Evolutionary conservation across 345 rosid genomes (phyloP), one percentile per base, ranked within the genome.

Genomic region (Rubroshorea leprosula): DNA sequence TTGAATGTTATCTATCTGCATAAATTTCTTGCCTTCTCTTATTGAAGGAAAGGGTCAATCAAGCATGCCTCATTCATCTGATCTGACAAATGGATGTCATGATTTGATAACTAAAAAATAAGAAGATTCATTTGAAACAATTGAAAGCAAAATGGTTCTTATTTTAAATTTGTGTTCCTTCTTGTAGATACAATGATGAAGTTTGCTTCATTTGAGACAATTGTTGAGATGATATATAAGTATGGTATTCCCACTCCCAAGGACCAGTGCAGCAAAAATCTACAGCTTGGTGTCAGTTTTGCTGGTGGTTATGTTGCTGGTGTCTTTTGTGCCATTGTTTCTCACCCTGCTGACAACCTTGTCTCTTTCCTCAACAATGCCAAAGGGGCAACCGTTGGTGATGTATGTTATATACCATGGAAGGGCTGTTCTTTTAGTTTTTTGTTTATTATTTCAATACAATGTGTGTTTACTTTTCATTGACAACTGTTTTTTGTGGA

Each of bases 301-400:
- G 96, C 94, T 3, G 96, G 94, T 50, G 96, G 97, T 47, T 90
- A 90, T 41, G 63, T 82, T 49, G 97, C 97, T 49, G 96, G 97
- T 59, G 86, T 90, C n/a, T 73, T 90, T 57, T 90, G 97, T 65
- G 89, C 97, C 11, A 29, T 83, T 20, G 90, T 90, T 39, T 90
- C 96, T 19, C 96, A 90, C 47, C 97, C 96, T 20, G 97, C 97
- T 0, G 97, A 90, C 63, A 87, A 87, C 72, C 82, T 90, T 0
- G 96, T 90, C 61, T 87, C 94, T 1, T 90, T 85, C 87, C 94
- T 90, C 66, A 90, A 87, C 81, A 90, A 87, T 43, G 84, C 97
- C 10, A 90, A 83, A 73, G 97, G 96, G 22, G 97, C 97, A 49
- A 85, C 97, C 23, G 86, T 81, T 50, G 91, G 90, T 66, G 97